phyloP scores from a whole-genome alignment of 2,329 filamentous ascomycete genomes.

The Pseudonectria buxi region DNA sequence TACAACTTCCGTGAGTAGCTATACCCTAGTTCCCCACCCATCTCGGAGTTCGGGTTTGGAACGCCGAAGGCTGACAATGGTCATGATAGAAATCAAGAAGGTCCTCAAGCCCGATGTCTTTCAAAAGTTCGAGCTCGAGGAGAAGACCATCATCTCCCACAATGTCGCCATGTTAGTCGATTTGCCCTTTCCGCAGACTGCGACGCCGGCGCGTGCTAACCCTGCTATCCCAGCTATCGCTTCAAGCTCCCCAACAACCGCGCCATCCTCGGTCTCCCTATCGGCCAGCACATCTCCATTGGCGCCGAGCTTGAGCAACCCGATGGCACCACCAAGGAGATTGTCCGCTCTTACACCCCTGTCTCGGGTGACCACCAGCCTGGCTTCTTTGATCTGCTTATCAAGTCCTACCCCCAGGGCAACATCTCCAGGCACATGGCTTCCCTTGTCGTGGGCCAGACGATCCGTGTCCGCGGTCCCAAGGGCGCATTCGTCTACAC shows the following conservation, averaged over 20 bases:
- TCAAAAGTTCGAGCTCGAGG: slow-evolving; percentile 86
- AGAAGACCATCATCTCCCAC: slow-evolving; percentile 94
- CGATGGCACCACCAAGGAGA: slow-evolving; percentile 71
- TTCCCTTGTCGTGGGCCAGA: slow-evolving; percentile 72
- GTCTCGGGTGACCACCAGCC: slow-evolving; percentile 84
- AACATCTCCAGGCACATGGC: slow-evolving; percentile 96
- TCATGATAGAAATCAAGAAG: slow-evolving; percentile 61
- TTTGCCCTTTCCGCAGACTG: neutral
- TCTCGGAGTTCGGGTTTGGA: neutral
- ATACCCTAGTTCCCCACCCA: neutral
- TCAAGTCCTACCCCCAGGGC: slow-evolving; percentile 95
- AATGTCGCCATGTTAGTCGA: slow-evolving; percentile 83
- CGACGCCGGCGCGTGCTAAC: neutral
- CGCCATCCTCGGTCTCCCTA: slow-evolving; percentile 88
- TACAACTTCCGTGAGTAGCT: slow-evolving; percentile 58
- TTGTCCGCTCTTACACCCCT: slow-evolving; percentile 87
- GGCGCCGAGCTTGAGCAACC: slow-evolving; percentile 63
- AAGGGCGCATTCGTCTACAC: slow-evolving; percentile 98
- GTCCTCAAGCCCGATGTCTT: slow-evolving; percentile 82
- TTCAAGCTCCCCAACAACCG: slow-evolving; percentile 73
- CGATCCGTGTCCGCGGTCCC: slow-evolving; percentile 84
- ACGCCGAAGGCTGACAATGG: slow-evolving; percentile 7
- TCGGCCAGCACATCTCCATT: slow-evolving; percentile 98
- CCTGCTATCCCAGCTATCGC: slow-evolving; percentile 61
- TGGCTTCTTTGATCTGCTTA: slow-evolving; percentile 90